Conservation (phyloP, 2,329 filamentous ascomycete genomes). For the Ophioceras dolichostomum region DNA sequence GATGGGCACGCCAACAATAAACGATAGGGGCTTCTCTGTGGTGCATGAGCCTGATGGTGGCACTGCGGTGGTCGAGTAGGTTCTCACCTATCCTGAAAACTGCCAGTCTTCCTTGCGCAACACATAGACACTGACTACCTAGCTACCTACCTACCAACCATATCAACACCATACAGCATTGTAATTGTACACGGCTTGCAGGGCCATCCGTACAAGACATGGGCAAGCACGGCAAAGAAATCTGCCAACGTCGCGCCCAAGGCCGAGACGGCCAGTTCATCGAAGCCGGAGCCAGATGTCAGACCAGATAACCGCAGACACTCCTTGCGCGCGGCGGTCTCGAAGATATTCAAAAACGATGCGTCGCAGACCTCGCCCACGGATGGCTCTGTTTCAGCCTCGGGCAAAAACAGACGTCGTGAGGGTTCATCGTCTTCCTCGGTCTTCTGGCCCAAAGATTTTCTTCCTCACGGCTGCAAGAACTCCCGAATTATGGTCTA, state of each 20-base stretch:
- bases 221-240: too few relatives aligned
- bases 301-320: too few relatives aligned
- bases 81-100: too few relatives aligned
- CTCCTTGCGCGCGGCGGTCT: too few relatives aligned
- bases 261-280: too few relatives aligned
- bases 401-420: not conserved
- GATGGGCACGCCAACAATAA: not conserved
- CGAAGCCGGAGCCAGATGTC: too few relatives aligned
- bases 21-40: not conserved
- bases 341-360: not conserved
- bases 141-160: too few relatives aligned
- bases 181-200: constrained; percentile 3
- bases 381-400: too few relatives aligned
- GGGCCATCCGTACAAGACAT: constrained; percentile 3
- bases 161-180: too few relatives aligned
- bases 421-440: not conserved
- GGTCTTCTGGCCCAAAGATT: constrained; percentile 5
- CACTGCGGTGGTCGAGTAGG: not conserved
- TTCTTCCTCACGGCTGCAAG: constrained; percentile 4
- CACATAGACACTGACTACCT: too few relatives aligned
- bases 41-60: not conserved
- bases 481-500: constrained; percentile 3
- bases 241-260: too few relatives aligned
- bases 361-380: not conserved
- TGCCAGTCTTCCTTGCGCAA: too few relatives aligned